Evolutionary conservation across 2,329 filamentous ascomycete genomes (phyloP).

Genomic region (Dactylellina haptotyla): DNA sequence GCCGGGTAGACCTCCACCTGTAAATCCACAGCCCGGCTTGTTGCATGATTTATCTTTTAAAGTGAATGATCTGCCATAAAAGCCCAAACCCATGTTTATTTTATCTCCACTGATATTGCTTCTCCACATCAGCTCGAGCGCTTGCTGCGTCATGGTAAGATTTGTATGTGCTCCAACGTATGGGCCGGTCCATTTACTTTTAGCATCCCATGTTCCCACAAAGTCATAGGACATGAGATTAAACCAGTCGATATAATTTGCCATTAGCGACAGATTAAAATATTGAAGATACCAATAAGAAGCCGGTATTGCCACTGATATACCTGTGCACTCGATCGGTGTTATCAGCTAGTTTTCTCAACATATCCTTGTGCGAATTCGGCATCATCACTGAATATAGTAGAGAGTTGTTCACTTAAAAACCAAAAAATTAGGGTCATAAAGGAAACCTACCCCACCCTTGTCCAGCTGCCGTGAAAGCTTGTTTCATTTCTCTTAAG

Average conservation of each 20-base stretch:
- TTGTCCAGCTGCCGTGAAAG: slow-evolving; percentile 56
- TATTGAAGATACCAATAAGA: slow-evolving; percentile 59
- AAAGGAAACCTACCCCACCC: slow-evolving; percentile 8
- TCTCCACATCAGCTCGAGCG: slow-evolving; percentile 59
- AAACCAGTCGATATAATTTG: slow-evolving; percentile 59
- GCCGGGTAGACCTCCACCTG: slow-evolving; percentile 9
- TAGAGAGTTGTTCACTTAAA: no score
- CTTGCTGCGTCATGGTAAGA: slow-evolving; percentile 59
- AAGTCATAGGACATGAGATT: slow-evolving; percentile 59
- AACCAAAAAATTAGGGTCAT: no score
- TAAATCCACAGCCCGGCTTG: slow-evolving; percentile 56
- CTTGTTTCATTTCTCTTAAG: slow-evolving; percentile 58
- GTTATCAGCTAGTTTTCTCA: no score
- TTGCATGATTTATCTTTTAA: slow-evolving; percentile 55
- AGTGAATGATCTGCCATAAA: slow-evolving; percentile 56
- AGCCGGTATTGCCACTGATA: slow-evolving; percentile 57
- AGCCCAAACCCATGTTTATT: slow-evolving; percentile 54
- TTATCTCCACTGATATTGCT: slow-evolving; percentile 45
- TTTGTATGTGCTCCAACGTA: slow-evolving; percentile 58
- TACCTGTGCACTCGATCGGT: slow-evolving; percentile 6
- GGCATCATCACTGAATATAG: no score
- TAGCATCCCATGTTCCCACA: slow-evolving; percentile 52
- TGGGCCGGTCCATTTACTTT: slow-evolving; percentile 27
- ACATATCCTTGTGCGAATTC: no score
- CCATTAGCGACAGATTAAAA: slow-evolving; percentile 58